Base-by-base conservation (phyloP, 306 rosid genomes). In the Crotalaria pallida region DNA sequence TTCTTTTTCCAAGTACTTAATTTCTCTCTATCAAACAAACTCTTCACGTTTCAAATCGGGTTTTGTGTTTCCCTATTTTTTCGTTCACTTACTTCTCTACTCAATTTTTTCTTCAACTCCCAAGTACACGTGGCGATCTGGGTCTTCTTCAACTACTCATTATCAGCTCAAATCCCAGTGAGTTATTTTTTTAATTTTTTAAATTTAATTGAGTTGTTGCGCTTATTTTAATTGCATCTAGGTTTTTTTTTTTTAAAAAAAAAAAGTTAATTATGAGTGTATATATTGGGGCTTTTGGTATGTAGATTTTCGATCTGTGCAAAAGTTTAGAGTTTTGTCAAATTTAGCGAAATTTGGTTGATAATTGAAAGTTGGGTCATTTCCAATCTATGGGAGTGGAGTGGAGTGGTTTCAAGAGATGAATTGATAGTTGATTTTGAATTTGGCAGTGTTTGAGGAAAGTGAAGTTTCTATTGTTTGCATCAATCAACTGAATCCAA, bases 121-220 rank as follows among this genome's bases (percentile, higher is more conserved):
- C 36, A 70, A 81, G 74, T 57, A 79, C 98, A 87, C 88, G 95
- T 81, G 94, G 83, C 90, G 98, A 92, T 89, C 96, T 92, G 82
- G 88, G 72, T 89, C 79, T 74, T 75, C 83, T 74, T 82, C 89
- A 61, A 70, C 77, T 62, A 69, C 79, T 81, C 75, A 76, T 86
- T 72, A 44, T 61, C 80, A 26, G 81, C 83, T 80, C 81, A 43
- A 76, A 74, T 82, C 81, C 78, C 88, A 77, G 97, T 92, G 73
- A 89, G 94, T 81, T 2, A 26, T 45, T 75, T 58, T 19, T 23
- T 9, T n/a, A n/a, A n/a, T 44, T 58, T 3, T 36, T 36, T 10
- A 10, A 40, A 0, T 7, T 26, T 18, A 33, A 65, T 73, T 53
- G 24, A 26, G 19, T 65, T 61, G 13, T 34, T 45, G 44, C 26